Conservation (phyloP, 2,329 filamentous ascomycete species). For the Davidsoniella virescens region DNA sequence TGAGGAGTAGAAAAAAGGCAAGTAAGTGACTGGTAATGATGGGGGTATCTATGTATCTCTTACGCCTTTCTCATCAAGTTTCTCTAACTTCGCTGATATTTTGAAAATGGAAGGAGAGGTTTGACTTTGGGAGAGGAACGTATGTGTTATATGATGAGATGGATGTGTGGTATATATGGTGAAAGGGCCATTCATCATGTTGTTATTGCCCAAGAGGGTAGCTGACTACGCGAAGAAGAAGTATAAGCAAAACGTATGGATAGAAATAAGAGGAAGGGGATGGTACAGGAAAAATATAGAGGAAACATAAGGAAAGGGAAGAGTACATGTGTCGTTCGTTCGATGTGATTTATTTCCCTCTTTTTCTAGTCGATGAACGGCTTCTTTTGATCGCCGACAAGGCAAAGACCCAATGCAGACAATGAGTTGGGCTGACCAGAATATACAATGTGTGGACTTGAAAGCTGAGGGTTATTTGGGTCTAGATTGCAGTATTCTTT, state of each 20-base stretch:
- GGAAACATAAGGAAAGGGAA: background rate
- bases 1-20: too few species aligned
- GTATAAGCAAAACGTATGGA: background rate
- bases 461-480: conserved; percentile 76
- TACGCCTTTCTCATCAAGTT: too few species aligned
- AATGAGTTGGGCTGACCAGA: conserved; percentile 55
- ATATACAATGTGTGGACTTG: conserved; percentile 72
- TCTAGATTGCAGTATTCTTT: conserved; percentile 82
- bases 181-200: too few species aligned
- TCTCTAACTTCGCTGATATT: too few species aligned
- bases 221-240: too few species aligned
- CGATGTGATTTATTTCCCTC: background rate
- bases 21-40: too few species aligned
- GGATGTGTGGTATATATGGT: too few species aligned
- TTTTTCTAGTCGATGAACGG: conserved; percentile 40
- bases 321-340: too few species aligned
- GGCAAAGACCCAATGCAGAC: conserved; percentile 44
- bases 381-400: conserved; percentile 48
- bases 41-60: too few species aligned
- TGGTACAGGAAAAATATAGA: background rate
- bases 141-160: too few species aligned
- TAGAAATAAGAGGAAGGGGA: background rate
- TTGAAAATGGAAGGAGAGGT: background rate
- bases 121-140: too few species aligned
- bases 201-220: too few species aligned